A percentile compares a stretch with the other conserved stretches of the same genome.
Evolutionary conservation across 805 yeast genomes (phyloP).

Genomic region (Saccharomycopsis fodiens): DNA sequence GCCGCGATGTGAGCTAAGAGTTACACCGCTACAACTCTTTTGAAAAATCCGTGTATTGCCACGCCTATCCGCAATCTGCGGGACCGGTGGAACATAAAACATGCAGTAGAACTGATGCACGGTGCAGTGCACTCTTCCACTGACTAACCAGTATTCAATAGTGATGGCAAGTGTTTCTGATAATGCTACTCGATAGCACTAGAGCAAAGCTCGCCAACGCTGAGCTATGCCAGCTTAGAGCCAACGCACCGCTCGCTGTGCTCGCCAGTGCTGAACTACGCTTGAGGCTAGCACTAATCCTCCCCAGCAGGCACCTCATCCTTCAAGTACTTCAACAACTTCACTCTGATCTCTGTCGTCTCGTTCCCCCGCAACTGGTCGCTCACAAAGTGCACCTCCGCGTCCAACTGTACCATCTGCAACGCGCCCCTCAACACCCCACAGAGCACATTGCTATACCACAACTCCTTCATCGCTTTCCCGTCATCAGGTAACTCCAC

Average conservation of each 20-base stretch:
- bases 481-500: slow-evolving; percentile 88
- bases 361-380: slow-evolving; percentile 82
- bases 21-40: too few species aligned
- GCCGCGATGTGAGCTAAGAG: too few species aligned
- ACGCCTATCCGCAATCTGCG: too few species aligned
- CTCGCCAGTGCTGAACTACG: not conserved
- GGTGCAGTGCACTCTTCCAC: too few species aligned
- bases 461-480: slow-evolving; percentile 58
- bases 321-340: slow-evolving; percentile 62
- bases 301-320: slow-evolving; percentile 98
- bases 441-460: slow-evolving; percentile 88
- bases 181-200: not conserved
- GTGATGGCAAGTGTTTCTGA: not conserved
- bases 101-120: too few species aligned
- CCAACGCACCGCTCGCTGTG: slow-evolving; percentile 1
- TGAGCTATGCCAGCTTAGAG: too few species aligned
- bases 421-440: slow-evolving; percentile 89
- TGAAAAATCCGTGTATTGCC: too few species aligned
- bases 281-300: slow-evolving; percentile 42
- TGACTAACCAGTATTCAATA: too few species aligned
- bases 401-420: slow-evolving; percentile 93
- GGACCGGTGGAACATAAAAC: too few species aligned
- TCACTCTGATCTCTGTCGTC: slow-evolving; percentile 67
- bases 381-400: slow-evolving; percentile 70
- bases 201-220: too few species aligned